Conservation (phyloP, 2,329 filamentous ascomycete genomes). For the Aspergillus clavatus region DNA sequence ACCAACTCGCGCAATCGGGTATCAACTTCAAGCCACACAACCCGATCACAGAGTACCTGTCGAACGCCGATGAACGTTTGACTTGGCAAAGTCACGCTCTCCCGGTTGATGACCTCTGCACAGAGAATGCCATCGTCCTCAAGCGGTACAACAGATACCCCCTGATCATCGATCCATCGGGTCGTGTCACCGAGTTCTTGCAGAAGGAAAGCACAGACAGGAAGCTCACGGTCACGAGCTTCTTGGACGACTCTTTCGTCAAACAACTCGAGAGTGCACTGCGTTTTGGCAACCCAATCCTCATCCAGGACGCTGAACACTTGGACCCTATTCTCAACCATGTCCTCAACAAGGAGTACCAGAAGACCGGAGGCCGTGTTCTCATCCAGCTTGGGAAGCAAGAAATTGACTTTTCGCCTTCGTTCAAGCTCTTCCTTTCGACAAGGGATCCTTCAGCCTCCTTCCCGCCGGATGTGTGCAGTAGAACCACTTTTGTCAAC, state of each 20-base stretch:
- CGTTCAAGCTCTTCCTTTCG: slow-evolving; percentile 91
- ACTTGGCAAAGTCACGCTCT: slow-evolving; percentile 92
- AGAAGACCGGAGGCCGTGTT: slow-evolving; percentile 95
- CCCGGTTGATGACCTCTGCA: slow-evolving; percentile 95
- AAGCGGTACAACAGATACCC: slow-evolving; percentile 98
- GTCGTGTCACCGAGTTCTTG: slow-evolving; percentile 88
- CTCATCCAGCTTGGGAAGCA: slow-evolving; percentile 98
- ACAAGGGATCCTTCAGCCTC: slow-evolving; percentile 93
- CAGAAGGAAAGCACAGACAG: slow-evolving; percentile 92
- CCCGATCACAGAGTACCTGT: slow-evolving; percentile 91
- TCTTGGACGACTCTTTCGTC: slow-evolving; percentile 94
- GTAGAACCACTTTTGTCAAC: slow-evolving; percentile 97
- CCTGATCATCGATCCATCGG: slow-evolving; percentile 95
- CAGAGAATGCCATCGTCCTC: slow-evolving; percentile 94
- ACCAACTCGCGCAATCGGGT: slow-evolving; percentile 88
- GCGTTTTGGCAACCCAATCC: slow-evolving; percentile 94
- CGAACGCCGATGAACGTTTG: slow-evolving; percentile 89
- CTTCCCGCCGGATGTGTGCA: slow-evolving; percentile 95
- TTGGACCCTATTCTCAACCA: slow-evolving; percentile 96
- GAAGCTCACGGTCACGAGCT: slow-evolving; percentile 92
- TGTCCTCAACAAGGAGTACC: slow-evolving; percentile 98
- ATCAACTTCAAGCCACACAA: slow-evolving; percentile 91
- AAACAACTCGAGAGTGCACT: slow-evolving; percentile 96
- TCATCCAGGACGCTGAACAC: slow-evolving; percentile 97
- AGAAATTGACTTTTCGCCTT: slow-evolving; percentile 97